phyloP scores from a whole-genome alignment of 2,329 filamentous ascomycete species.

The Talaromyces marneffei region DNA sequence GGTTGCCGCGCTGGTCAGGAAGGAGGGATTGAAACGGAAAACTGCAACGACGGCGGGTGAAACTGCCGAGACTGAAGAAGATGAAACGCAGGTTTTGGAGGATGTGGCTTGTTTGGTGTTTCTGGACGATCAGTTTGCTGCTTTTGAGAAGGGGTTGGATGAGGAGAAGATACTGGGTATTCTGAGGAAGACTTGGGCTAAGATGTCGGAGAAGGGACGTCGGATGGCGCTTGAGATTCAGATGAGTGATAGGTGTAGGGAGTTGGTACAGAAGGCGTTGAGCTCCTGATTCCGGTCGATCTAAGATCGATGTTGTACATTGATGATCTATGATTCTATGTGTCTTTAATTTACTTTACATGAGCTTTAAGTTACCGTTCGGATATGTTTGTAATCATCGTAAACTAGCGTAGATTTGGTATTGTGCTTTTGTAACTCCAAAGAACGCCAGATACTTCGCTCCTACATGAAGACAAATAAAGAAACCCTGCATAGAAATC shows the following conservation, averaged over 20 bases:
- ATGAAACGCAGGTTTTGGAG: constrained; percentile 65
- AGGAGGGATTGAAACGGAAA: constrained; percentile 59
- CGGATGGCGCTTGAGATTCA: constrained; percentile 61
- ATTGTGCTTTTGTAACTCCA: background rate
- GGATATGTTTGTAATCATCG: background rate
- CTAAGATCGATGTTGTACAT: background rate
- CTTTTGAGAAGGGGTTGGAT: constrained; percentile 63
- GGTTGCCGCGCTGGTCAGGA: constrained; percentile 67
- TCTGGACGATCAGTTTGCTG: constrained; percentile 78
- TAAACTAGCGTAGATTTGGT: background rate
- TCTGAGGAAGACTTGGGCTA: constrained; percentile 67
- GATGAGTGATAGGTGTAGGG: constrained; percentile 57
- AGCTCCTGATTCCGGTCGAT: background rate
- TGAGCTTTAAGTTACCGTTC: background rate
- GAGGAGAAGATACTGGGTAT: constrained; percentile 72
- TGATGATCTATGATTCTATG: background rate
- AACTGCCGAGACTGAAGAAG: constrained; percentile 23
- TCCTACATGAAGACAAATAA: background rate
- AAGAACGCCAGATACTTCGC: background rate
- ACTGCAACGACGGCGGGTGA: background rate
- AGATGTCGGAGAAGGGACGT: constrained; percentile 62
- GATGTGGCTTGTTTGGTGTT: constrained; percentile 85
- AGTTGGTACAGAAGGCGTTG: constrained; percentile 60
- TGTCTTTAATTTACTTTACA: background rate
- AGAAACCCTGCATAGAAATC: background rate